Evolutionary conservation across 768 basidiomycete genomes (phyloP), one percentile per base, ranked within the genome.

Genomic region (Lentinula aciculospora): DNA sequence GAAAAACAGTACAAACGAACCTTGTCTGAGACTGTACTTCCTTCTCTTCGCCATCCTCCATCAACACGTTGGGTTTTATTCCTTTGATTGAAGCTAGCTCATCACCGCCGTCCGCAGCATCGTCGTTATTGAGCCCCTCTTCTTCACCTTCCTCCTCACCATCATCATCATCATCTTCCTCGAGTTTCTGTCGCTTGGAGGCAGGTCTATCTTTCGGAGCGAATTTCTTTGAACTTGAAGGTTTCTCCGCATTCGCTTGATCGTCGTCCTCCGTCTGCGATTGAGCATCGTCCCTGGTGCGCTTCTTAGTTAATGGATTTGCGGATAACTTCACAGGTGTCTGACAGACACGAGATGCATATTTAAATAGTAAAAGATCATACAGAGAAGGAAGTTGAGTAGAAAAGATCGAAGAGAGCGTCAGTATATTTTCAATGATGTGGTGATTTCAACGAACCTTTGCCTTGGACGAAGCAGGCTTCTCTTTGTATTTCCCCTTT

Each of bases 61-160:
- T 63, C 49, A 69, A 55, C 8, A 79, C 73, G 29, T 76, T 77
- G 32, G 81, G 82, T 63, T 77, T 77, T 55, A 81, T 67, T 13
- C 81, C 81, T 60, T 77, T 72, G 51, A 83, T 82, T 64, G 76
- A 75, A 50, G 72, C 74, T 19, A 82, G 75, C 62, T 78, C 80
- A 63, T 81, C 80, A 34, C 46, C 46, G 28, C 25, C 53, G 9
- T 27, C 19, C 3, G 27, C 53, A 10, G 7, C 27, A 13, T 34
- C 54, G n/a, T 42, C 37, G 5, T 44, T 39, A 1, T 42, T 27
- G 9, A 19, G 15, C 9, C 28, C 53, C 12, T 40, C 53, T 12
- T 54, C 39, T 2, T 54, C 39, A 3, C 27, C 53, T 4, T 45
- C n/a, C 12, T 15, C 23, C 27, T 57, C 56, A 7, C 34, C 34